These are phyloP conservation scores for Taxillus chinensis DNA, from an alignment of 164 flowering plant species.

Conservation along the genomic window DNA sequence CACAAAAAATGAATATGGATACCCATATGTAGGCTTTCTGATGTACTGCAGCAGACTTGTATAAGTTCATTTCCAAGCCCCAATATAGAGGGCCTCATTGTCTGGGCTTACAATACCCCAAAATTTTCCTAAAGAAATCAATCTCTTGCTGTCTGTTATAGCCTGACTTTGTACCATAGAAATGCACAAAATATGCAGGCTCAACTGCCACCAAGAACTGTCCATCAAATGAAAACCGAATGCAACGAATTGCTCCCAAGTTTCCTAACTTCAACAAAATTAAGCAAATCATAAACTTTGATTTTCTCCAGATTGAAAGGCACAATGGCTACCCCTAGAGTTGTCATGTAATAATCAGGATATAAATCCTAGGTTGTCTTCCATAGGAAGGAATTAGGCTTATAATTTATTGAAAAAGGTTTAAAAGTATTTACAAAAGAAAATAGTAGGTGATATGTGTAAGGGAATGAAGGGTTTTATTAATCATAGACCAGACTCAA, in stretches of 20 bases:
- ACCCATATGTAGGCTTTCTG: conserved; percentile 28
- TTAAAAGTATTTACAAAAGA: too few relatives aligned
- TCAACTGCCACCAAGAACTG: conserved; percentile 52
- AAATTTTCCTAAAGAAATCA: conserved; percentile 70
- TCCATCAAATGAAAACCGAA: conserved; percentile 53
- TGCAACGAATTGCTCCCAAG: conserved; percentile 46
- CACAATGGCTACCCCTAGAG: too few relatives aligned
- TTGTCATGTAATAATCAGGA: too few relatives aligned
- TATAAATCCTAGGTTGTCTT: too few relatives aligned
- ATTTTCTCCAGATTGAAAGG: too few relatives aligned
- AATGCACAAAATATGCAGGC: conserved; percentile 63
- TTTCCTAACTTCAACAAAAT: conserved; percentile 14
- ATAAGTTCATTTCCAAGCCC: conserved; percentile 60
- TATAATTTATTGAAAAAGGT: too few relatives aligned
- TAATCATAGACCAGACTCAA: too few relatives aligned
- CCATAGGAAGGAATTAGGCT: too few relatives aligned
- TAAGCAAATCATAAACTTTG: too few relatives aligned
- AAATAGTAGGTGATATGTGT: too few relatives aligned
- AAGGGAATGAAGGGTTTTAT: too few relatives aligned
- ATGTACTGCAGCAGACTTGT: conserved; percentile 56
- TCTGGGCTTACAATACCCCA: conserved; percentile 55
- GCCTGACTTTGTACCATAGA: conserved; percentile 30
- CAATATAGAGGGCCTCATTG: conserved; percentile 44
- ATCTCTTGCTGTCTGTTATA: conserved; percentile 47
- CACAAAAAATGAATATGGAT: conserved; percentile 39